Evolutionary conservation across 2,329 filamentous ascomycete species (phyloP).

Genomic region (Xylariomycetidae sp.): DNA sequence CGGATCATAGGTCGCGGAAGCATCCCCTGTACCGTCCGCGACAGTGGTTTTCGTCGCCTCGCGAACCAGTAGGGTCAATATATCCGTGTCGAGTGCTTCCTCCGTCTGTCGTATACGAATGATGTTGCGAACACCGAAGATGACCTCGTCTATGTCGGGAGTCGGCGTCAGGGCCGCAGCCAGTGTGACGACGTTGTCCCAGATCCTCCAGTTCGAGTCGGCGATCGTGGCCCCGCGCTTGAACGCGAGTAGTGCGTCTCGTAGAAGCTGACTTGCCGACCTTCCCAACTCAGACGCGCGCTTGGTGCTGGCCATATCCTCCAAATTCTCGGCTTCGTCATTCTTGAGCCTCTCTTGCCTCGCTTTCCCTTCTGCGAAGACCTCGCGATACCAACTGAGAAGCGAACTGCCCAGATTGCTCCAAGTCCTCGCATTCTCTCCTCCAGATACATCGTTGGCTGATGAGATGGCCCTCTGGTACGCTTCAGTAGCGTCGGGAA

Average conservation of each 20-base stretch:
- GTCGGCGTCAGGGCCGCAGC: slow-evolving; percentile 66
- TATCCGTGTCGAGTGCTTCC: slow-evolving; percentile 66
- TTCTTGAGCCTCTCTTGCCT: slow-evolving; percentile 12
- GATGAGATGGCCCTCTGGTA: slow-evolving; percentile 75
- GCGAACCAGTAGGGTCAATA: slow-evolving; percentile 66
- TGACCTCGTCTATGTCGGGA: slow-evolving; percentile 66
- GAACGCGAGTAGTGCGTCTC: slow-evolving; percentile 75
- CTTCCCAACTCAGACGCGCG: slow-evolving; percentile 31
- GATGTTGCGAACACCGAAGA: slow-evolving; percentile 68
- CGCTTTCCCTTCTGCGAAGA: slow-evolving; percentile 32
- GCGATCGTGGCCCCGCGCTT: slow-evolving; percentile 81
- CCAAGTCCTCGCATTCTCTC: slow-evolving; percentile 87
- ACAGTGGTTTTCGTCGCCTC: slow-evolving; percentile 48
- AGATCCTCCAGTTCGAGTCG: slow-evolving; percentile 84
- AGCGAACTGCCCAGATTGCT: slow-evolving; percentile 87
- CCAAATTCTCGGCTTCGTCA: slow-evolving; percentile 13
- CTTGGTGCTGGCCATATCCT: slow-evolving; percentile 27
- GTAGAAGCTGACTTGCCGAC: slow-evolving; percentile 52
- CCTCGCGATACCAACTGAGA: slow-evolving; percentile 59
- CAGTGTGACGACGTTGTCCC: slow-evolving; percentile 92
- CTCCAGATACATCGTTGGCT: slow-evolving; percentile 58
- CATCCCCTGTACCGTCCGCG: slow-evolving; percentile 21
- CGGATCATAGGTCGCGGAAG: slow-evolving; percentile 31
- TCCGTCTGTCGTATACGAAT: slow-evolving; percentile 75
- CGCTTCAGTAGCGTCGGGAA: slow-evolving; percentile 72